Base-by-base conservation (phyloP, 2,329 filamentous ascomycete species). In the Stagonosporopsis cucurbitacearum region DNA sequence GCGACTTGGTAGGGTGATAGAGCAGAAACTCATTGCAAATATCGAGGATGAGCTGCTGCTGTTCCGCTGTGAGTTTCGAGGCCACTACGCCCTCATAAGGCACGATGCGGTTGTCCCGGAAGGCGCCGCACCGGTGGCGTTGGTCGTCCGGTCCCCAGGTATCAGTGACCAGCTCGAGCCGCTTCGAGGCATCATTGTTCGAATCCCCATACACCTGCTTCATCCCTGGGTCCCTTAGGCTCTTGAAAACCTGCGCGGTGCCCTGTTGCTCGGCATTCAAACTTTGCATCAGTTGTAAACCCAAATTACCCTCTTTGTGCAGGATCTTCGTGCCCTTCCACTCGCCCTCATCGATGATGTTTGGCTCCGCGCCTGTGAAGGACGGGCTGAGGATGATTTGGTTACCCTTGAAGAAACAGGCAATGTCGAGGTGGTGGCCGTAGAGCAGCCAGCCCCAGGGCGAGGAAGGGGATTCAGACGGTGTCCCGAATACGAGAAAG, bases 111-210 rank as follows among this genome's bases (percentile, higher is more conserved):
- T 94, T 95, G 66, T 94, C 90, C 12, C 89, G 84, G 70, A 89
- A 91, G 0, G 90, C 90, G 32, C 91, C 90, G 69, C 89, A 91
- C 4, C 92, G 72, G 66, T 93, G 90, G 6, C 90, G 82, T 77
- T 93, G 89, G 71, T 94, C 90, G 66, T 92, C 89, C 62, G 87
- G 87, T 71, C 93, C 93, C 89, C 89, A 93, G 7, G 89, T 82
- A 9, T 86, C 87, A 12, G 70, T 71, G 13, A 75, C 68, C 28
- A 81, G 61, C 50, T 80, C 69, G 3, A 78, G 78, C 19, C 63
- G 63, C 22, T 66, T 57, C 12, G 41, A 61, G 23, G 56, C 61
- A n/a, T 68, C 65, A 23, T 68, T 68, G 28, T 68, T 60, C 11
- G 65, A 69, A 32, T 60, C 62, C 0, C 63, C 66, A 23, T 69